Percentiles rank a stretch among this genome's conserved stretches.
phyloP scores from a whole-genome alignment of 2,329 filamentous ascomycete species.

The Aphanoascus verrucosus region DNA sequence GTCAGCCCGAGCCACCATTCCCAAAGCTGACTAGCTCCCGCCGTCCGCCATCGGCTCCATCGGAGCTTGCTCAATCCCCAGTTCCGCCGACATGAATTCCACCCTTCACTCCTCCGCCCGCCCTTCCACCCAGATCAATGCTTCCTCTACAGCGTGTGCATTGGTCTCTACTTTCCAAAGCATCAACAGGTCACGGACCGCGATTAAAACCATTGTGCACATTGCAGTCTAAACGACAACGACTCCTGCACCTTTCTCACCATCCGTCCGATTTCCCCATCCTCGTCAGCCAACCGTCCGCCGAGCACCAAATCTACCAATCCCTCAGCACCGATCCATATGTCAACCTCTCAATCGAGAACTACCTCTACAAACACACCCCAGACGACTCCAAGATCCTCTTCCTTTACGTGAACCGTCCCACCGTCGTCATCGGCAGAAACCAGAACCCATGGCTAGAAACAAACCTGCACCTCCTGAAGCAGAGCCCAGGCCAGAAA shows the following conservation, averaged over 20 bases:
- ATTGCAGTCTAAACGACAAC: constrained; percentile 14
- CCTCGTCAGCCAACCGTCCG: constrained; percentile 24
- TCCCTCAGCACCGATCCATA: constrained; percentile 64
- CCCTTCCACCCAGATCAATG: constrained; percentile 10
- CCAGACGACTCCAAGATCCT: constrained; percentile 63
- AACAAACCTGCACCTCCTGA: constrained; percentile 58
- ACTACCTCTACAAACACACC: constrained; percentile 69
- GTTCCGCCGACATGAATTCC: constrained; percentile 6
- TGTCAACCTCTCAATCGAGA: constrained; percentile 87
- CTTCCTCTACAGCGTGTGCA: constrained; percentile 14
- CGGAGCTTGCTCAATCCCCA: constrained; percentile 1
- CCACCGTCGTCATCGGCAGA: constrained; percentile 80
- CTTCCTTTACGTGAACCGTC: constrained; percentile 78
- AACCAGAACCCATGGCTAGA: constrained; percentile 99
- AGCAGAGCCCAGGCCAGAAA: constrained; percentile 16
- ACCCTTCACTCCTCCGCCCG: background rate
- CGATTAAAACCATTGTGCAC: background rate
- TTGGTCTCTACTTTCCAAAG: constrained; percentile 6
- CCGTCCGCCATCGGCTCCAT: background rate
- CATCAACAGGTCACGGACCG: background rate
- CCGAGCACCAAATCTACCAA: constrained; percentile 54
- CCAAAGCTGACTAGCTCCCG: constrained; percentile 9
- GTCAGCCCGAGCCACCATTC: constrained; percentile 4
- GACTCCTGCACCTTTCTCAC: constrained; percentile 21
- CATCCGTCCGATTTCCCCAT: constrained; percentile 23